Percentiles rank a stretch among this genome's conserved stretches.
These are phyloP conservation scores for Diplocarpon mali DNA, from an alignment of 2,329 filamentous ascomycete genomes.

Conservation along the genomic window DNA sequence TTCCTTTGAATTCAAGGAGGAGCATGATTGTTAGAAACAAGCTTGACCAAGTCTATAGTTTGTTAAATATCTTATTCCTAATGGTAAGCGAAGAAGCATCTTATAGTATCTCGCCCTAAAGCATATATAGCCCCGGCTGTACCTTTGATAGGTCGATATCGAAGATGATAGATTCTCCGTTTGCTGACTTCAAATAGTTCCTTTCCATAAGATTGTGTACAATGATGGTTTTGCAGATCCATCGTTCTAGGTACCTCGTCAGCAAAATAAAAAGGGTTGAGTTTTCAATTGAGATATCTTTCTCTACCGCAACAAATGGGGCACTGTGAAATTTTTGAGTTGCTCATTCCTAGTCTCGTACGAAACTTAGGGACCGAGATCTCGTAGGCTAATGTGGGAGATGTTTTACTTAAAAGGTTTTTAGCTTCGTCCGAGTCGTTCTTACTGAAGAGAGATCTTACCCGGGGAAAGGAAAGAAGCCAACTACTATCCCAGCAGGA, in stretches of 20 bases:
- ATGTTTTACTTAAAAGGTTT: constrained; percentile 13
- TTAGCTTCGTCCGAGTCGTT: not conserved
- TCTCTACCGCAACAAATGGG: not conserved
- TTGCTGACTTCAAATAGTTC: constrained; percentile 3
- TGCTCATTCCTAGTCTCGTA: constrained; percentile 22
- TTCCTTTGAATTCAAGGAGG: too few relatives aligned
- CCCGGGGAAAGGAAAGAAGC: constrained; percentile 35
- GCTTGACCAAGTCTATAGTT: too few relatives aligned
- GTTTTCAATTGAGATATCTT: not conserved
- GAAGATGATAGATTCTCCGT: constrained; percentile 4
- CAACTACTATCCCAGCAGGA: constrained; percentile 31
- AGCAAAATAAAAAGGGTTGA: constrained; percentile 27
- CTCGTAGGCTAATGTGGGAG: constrained; percentile 31
- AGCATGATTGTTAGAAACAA: too few relatives aligned
- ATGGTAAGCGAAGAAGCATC: too few relatives aligned
- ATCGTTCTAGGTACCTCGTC: constrained; percentile 6
- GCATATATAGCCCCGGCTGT: constrained; percentile 38
- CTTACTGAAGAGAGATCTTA: not conserved
- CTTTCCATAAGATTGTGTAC: constrained; percentile 4
- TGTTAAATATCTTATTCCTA: too few relatives aligned
- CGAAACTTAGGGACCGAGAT: constrained; percentile 21
- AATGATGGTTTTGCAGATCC: constrained; percentile 3
- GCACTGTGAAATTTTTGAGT: constrained; percentile 34
- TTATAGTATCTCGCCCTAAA: constrained; percentile 28
- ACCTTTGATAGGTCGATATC: constrained; percentile 29